Evolutionary conservation across 2,329 filamentous ascomycete genomes (phyloP).

Genomic region (Sporothrix protearum): DNA sequence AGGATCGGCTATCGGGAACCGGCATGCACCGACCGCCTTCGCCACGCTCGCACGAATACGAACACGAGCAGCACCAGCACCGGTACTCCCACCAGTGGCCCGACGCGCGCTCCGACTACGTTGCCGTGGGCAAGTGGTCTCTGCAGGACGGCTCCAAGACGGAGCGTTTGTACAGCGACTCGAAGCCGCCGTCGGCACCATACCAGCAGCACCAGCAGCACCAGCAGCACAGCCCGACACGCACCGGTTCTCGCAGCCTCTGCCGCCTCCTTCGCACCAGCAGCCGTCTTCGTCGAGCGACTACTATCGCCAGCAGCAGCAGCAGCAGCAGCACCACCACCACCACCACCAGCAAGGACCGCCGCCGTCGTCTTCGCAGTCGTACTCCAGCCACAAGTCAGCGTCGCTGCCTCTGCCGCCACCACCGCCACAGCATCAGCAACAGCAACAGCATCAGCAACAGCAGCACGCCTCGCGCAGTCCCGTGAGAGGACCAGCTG

Average conservation of each 20-base stretch:
- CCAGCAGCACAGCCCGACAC: not conserved
- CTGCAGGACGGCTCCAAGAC: not conserved
- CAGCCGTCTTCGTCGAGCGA: not conserved
- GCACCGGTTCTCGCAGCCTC: slow-evolving; percentile 12
- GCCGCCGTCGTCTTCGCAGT: not conserved
- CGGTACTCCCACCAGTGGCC: slow-evolving; percentile 17
- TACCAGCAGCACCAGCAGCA: not conserved
- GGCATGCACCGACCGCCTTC: slow-evolving; percentile 12
- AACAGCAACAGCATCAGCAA: not conserved
- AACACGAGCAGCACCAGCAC: slow-evolving; percentile 7
- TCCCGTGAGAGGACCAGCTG: slow-evolving; percentile 1
- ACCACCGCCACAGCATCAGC: not conserved
- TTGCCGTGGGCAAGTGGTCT: slow-evolving; percentile 21
- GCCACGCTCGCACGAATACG: slow-evolving; percentile 13
- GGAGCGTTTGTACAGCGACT: not conserved
- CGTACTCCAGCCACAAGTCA: not conserved
- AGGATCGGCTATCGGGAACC: not conserved
- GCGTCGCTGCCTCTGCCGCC: not conserved
- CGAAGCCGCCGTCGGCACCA: not conserved
- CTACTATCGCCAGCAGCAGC: slow-evolving; percentile 17
- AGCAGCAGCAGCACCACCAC: not conserved
- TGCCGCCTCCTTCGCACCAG: not conserved
- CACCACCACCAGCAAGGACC: not conserved
- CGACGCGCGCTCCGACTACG: slow-evolving; percentile 19
- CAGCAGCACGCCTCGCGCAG: slow-evolving; percentile 4